A percentile compares a stretch with the other conserved stretches of the same genome.
Conservation (phyloP, 73 alveolate species). For the Paramecium caudatum region DNA sequence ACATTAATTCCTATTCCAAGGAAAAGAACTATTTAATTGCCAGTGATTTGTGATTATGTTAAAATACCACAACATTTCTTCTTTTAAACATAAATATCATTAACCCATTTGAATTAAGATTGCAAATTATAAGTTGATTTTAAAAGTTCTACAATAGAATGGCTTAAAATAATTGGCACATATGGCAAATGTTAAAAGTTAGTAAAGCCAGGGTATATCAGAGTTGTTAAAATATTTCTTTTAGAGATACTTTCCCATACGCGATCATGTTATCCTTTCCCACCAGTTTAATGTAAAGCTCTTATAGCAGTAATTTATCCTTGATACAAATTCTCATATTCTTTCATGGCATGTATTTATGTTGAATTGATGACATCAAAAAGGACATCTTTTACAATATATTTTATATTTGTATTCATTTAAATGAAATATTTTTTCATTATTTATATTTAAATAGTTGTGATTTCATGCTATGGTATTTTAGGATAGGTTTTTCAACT, state of each 20-base stretch:
- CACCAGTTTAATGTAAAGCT: not conserved
- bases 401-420: not conserved
- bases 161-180: not conserved
- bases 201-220: not conserved
- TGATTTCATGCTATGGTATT: slow-evolving; percentile 63
- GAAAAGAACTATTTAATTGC: not conserved
- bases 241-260: not conserved
- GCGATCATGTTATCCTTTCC: not conserved
- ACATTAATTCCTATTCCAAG: slow-evolving; percentile 42
- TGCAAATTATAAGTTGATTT: not conserved
- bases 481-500: slow-evolving; percentile 56
- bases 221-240: not conserved
- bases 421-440: not conserved
- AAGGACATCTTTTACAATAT: not conserved
- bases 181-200: not conserved
- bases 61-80: slow-evolving; percentile 23
- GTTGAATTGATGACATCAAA: slow-evolving; percentile 11
- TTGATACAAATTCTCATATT: not conserved
- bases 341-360: not conserved
- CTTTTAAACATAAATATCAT: slow-evolving; percentile 6
- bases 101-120: not conserved
- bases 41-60: slow-evolving; percentile 16
- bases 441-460: slow-evolving; percentile 52
- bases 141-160: not conserved
- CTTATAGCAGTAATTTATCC: not conserved